Evolutionary conservation across 2,329 filamentous ascomycete genomes (phyloP).

Genomic region (Seiridium cupressi): DNA sequence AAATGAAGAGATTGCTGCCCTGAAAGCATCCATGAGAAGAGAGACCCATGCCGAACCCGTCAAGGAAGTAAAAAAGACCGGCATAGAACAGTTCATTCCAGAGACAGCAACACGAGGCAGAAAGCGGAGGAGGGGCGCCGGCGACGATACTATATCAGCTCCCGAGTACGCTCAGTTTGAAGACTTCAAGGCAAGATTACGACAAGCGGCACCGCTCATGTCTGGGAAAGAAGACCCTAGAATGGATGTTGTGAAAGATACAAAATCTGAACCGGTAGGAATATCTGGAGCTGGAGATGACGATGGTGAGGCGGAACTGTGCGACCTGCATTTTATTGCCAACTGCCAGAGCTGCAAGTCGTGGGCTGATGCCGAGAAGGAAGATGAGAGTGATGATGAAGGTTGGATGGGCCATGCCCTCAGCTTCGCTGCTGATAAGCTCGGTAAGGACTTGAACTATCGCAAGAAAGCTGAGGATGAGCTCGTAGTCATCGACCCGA

Average conservation of each 20-base stretch:
- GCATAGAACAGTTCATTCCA: conserved; percentile 73
- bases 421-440: conserved; percentile 81
- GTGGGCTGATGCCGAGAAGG: conserved; percentile 67
- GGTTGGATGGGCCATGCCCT: conserved; percentile 87
- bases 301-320: conserved; percentile 72
- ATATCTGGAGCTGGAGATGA: conserved; percentile 27
- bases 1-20: conserved; percentile 76
- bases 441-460: conserved; percentile 90
- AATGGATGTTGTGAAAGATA: too few species aligned
- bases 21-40: conserved; percentile 80
- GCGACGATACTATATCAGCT: conserved; percentile 45
- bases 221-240: conserved; percentile 12
- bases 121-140: conserved; percentile 60
- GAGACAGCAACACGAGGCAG: conserved; percentile 67
- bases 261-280: too few species aligned
- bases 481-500: conserved; percentile 86
- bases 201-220: conserved; percentile 41
- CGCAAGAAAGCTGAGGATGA: conserved; percentile 90
- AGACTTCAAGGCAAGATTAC: conserved; percentile 77
- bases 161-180: conserved; percentile 72
- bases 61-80: conserved; percentile 61
- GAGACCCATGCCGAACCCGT: conserved; percentile 50
- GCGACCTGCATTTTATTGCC: conserved; percentile 93
- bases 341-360: conserved; percentile 89
- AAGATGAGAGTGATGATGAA: conserved; percentile 58